These are phyloP conservation scores for Juglanconis oblonga DNA, from an alignment of 2,329 filamentous ascomycete species.

Conservation along the genomic window DNA sequence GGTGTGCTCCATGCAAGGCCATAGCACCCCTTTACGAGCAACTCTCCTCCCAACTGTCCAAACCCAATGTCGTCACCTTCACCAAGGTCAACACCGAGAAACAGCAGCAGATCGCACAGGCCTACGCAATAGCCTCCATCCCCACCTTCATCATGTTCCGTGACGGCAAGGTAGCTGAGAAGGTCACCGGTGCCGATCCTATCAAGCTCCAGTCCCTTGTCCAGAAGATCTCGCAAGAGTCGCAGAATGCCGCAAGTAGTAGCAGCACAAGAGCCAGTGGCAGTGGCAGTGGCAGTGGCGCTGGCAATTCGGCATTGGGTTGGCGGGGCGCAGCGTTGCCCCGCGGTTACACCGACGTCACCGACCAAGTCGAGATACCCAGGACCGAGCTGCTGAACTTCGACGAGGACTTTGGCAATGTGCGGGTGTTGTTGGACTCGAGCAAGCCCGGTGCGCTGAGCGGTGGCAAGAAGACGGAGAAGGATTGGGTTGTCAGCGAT, in stretches of 20 bases:
- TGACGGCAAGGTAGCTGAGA: slow-evolving; percentile 63
- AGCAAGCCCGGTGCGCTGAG: slow-evolving; percentile 63
- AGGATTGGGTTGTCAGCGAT: slow-evolving; percentile 93
- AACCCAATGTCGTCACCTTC: slow-evolving; percentile 73
- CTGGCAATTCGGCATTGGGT: slow-evolving; percentile 40
- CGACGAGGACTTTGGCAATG: slow-evolving; percentile 71
- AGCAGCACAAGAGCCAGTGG: slow-evolving; percentile 37
- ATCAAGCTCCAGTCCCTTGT: slow-evolving; percentile 68
- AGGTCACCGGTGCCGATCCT: slow-evolving; percentile 72
- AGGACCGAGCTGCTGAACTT: slow-evolving; percentile 86
- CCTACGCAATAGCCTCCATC: slow-evolving; percentile 72
- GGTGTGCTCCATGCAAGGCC: slow-evolving; percentile 79
- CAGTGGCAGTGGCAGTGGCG: slow-evolving; percentile 33
- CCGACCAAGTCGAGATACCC: slow-evolving; percentile 73
- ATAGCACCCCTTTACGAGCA: slow-evolving; percentile 82
- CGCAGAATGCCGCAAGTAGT: slow-evolving; percentile 50
- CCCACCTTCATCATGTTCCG: slow-evolving; percentile 93
- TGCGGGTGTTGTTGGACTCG: slow-evolving; percentile 70
- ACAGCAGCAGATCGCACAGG: slow-evolving; percentile 69
- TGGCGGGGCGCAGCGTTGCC: slow-evolving; percentile 79
- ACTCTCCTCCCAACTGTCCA: slow-evolving; percentile 68
- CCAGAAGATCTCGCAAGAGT: slow-evolving; percentile 67
- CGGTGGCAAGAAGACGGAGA: slow-evolving; percentile 53
- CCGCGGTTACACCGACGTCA: slow-evolving; percentile 79
- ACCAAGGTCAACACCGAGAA: slow-evolving; percentile 81